A percentile compares a stretch with the other conserved stretches of the same genome.
Conservation (phyloP, 129 eudicot species). For the Lonicera japonica region DNA sequence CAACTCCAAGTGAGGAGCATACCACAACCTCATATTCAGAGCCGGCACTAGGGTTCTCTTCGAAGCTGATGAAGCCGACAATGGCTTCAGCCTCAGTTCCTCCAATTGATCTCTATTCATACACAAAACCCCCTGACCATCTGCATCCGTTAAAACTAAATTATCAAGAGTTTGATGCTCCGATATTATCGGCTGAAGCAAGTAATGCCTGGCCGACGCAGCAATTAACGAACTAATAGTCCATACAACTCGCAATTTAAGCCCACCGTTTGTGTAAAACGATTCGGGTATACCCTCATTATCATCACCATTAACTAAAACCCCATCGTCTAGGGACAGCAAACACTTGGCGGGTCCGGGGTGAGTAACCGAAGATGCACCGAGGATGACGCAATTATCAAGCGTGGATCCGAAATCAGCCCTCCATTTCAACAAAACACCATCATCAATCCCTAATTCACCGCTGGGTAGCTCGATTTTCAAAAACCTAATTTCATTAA, state of each 20-base stretch:
- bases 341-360: constrained; percentile 6
- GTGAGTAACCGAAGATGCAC: constrained; percentile 56
- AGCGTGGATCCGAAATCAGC: constrained; percentile 90
- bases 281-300: constrained; percentile 86
- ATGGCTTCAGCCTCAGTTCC: constrained; percentile 93
- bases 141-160: constrained; percentile 70
- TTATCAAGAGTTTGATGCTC: constrained; percentile 72
- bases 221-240: constrained; percentile 91
- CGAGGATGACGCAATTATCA: constrained; percentile 84
- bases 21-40: constrained; percentile 93
- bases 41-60: constrained; percentile 88
- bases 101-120: constrained; percentile 93
- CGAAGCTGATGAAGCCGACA: constrained; percentile 80
- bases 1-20: constrained; percentile 75
- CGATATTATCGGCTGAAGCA: constrained; percentile 65
- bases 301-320: constrained; percentile 23
- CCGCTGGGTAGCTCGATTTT: constrained; percentile 77
- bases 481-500: constrained; percentile 50
- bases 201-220: constrained; percentile 83
- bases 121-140: constrained; percentile 84
- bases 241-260: constrained; percentile 86
- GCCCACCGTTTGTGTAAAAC: constrained; percentile 83
- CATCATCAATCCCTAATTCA: constrained; percentile 83
- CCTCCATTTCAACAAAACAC: constrained; percentile 73
- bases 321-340: neutral